phyloP scores from a whole-genome alignment of 1,284 basidiomycete species.

The Puccinia brachypodii region DNA sequence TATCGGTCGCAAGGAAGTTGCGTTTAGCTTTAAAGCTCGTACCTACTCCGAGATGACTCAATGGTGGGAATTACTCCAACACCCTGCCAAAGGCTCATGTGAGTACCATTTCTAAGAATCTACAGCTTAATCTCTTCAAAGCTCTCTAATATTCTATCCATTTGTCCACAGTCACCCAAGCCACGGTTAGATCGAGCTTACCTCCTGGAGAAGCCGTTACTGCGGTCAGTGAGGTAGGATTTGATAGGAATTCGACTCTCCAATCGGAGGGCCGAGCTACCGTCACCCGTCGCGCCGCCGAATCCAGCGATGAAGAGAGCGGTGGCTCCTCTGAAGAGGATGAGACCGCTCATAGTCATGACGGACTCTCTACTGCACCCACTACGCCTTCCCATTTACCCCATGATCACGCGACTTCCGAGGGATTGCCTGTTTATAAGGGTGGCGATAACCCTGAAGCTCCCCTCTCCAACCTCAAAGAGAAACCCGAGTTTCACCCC shows the following conservation, averaged over 20 bases:
- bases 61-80: constrained; percentile 52
- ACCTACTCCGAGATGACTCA: constrained; percentile 52
- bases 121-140: background rate
- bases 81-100: constrained; percentile 44
- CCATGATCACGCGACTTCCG: background rate
- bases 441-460: constrained; percentile 20
- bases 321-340: constrained; percentile 46
- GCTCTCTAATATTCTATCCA: background rate
- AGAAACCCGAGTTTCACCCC: constrained; percentile 24
- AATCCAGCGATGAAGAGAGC: constrained; percentile 22
- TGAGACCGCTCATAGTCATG: constrained; percentile 29
- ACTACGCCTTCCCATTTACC: constrained; percentile 23
- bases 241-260: background rate
- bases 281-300: constrained; percentile 21
- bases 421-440: constrained; percentile 30
- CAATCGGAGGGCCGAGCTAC: background rate
- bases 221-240: constrained; percentile 31
- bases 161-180: constrained; percentile 1
- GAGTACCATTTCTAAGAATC: background rate
- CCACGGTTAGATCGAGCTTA: constrained; percentile 34
- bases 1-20: constrained; percentile 53
- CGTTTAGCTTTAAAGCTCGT: constrained; percentile 52
- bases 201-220: constrained; percentile 17
- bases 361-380: constrained; percentile 36
- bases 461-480: constrained; percentile 36